Base-by-base conservation (phyloP, 2,329 filamentous ascomycete species). In the Talaromyces rugulosus region DNA sequence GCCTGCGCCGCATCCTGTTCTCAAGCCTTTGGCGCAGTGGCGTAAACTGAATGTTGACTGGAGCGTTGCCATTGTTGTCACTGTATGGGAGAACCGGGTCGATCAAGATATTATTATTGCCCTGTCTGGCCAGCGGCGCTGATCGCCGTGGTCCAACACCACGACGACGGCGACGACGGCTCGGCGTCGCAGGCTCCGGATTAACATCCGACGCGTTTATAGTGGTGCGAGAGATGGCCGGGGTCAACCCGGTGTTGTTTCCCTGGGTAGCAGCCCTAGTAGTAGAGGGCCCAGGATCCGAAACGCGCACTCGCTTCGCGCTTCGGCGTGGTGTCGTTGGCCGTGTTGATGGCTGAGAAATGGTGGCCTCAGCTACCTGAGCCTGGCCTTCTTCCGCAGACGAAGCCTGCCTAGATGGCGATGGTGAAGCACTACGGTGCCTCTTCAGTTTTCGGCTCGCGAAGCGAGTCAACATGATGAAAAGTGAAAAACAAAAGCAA, bases 251-350 rank as follows among this genome's bases (percentile, higher is more conserved):
- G 1, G 79, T 81, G 1, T 75, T 27, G 8, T 75, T 28, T 60
- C 59, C 28, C 9, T 18, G 40, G 40, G 5, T 11, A 28, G 6
- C 60, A 60, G 53, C 59, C 56, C 34, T 68, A 58, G 18, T 70
- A 68, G 34, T 70, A 44, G 34, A 63, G 6, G 44, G 59, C 40
- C 74, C 74, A 5, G 77, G 75, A 56, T 80, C 78, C 1, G 80
- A 81, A 66, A 81, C 80, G 30, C 80, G 77, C 40, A 79, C 76
- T 64, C 71, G 75, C 64, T 81, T 82, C 42, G 69, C 70, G 14
- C 69, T 64, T 66, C 69, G 75, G 40, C 66, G 70, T 3, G 76
- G 73, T 30, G 73, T 76, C 30, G 42, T 55, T 31, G 33, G 53
- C 34, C 7, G 40, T 23, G 18, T 2, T 44, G 40, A 44, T 44